These are phyloP conservation scores for Coemansia sp. DNA, from an alignment of 192 early-diverging fungal genomes.

Conservation along the genomic window DNA sequence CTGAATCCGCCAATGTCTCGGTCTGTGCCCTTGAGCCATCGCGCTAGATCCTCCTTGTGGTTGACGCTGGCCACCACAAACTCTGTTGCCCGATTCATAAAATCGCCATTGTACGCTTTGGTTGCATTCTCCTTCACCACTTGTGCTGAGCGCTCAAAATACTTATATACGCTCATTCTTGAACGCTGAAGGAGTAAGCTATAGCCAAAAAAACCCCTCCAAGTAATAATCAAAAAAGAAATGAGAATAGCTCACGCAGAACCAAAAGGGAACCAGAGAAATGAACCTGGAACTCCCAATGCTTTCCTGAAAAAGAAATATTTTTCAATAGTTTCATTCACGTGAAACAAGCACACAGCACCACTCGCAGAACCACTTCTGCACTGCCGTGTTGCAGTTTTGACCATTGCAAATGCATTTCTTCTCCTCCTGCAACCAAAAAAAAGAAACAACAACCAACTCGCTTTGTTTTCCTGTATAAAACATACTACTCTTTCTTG, in stretches of 20 bases:
- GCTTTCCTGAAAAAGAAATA: neutral
- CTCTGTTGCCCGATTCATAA: slow-evolving; percentile 67
- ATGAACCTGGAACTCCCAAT: too few species aligned
- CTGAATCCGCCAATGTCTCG: slow-evolving; percentile 88
- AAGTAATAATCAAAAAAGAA: neutral
- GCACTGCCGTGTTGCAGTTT: neutral
- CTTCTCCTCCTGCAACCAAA: too few species aligned
- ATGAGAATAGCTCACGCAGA: neutral
- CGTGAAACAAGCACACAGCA: too few species aligned
- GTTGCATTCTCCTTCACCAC: slow-evolving; percentile 24
- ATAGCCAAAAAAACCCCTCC: too few species aligned
- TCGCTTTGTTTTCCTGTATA: neutral
- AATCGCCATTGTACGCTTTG: slow-evolving; percentile 40
- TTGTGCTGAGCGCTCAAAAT: slow-evolving; percentile 34
- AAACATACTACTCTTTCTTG: neutral
- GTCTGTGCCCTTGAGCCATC: slow-evolving; percentile 85
- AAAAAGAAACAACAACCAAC: too few species aligned
- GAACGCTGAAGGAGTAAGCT: neutral
- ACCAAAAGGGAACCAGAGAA: too few species aligned
- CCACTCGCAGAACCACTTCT: slow-evolving; percentile 7
- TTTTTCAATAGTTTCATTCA: too few species aligned
- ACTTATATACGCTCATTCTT: slow-evolving; percentile 17
- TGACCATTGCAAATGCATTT: neutral
- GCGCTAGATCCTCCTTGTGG: slow-evolving; percentile 61
- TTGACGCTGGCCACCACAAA: slow-evolving; percentile 68